These are phyloP conservation scores for Multifurca ochricompacta DNA, from an alignment of 768 basidiomycete genomes.

Conservation along the genomic window DNA sequence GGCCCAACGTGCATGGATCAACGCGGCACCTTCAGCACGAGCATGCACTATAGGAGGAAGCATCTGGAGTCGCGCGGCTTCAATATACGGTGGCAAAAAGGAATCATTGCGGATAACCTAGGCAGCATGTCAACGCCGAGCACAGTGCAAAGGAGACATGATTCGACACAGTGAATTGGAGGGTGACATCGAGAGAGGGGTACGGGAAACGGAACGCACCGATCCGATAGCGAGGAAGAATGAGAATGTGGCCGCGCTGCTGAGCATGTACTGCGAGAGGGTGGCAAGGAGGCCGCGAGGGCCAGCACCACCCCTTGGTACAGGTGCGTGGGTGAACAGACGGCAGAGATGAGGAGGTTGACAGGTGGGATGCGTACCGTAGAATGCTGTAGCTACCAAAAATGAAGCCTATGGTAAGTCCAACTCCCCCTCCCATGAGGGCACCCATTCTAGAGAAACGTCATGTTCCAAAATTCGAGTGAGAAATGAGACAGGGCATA, in stretches of 20 bases:
- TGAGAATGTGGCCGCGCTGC: conserved; percentile 93
- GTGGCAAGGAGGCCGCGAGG: conserved; percentile 86
- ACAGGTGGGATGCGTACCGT: conserved; percentile 43
- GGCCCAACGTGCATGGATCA: conserved; percentile 72
- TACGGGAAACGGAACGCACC: conserved; percentile 36
- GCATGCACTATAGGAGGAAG: conserved; percentile 51
- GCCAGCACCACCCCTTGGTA: conserved; percentile 73
- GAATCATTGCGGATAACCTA: conserved; percentile 89
- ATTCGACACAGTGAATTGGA: background rate
- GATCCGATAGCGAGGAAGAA: conserved; percentile 97
- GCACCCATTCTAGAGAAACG: conserved; percentile 71
- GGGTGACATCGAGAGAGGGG: background rate
- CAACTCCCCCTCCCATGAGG: conserved; percentile 87
- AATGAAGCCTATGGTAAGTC: conserved; percentile 94
- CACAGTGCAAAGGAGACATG: background rate
- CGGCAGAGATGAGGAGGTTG: background rate
- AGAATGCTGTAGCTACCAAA: conserved; percentile 92
- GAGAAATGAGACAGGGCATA: conserved; percentile 28
- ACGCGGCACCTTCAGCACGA: conserved; percentile 56
- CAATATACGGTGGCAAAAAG: conserved; percentile 46
- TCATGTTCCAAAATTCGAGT: background rate
- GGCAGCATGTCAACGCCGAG: background rate
- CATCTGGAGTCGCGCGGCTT: conserved; percentile 57
- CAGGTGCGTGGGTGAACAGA: background rate
- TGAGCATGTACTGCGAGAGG: conserved; percentile 96